Base-by-base conservation (phyloP, 192 early-diverging fungal species). In the Backusella australiensis region DNA sequence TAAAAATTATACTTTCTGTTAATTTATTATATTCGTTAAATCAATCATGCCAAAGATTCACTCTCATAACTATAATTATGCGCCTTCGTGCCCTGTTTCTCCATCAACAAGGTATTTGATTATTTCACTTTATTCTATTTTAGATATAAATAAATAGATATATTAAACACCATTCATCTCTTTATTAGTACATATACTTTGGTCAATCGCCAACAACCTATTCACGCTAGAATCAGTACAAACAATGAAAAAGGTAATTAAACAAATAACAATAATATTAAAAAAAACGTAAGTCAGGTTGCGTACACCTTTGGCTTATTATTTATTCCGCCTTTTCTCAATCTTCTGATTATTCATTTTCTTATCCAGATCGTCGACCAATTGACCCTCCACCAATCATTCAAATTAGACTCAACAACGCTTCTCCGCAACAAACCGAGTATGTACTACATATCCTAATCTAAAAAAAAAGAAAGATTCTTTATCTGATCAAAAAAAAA, bases 351-450 rank as follows among this genome's bases (percentile, higher is more conserved):
- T 59, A 59, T 26, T 59, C 53, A 59, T 59, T 59, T 59, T 59
- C 53, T 26, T 59, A 26, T 35, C 26, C 49, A 75, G 75, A 75
- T n/a, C 75, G 75, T 29, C 65, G 75, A 69, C 34, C 49, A n/a
- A 75, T 75, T 52, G 75, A 75, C 19, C 75, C 75, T 52, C 75
- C 75, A 46, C 75, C 75, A 34, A 69, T 75, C 6, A 69, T 75
- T 56, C 75, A 75, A 75, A 75, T 75, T 29, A 75, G 67, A 17
- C 29, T 75, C 6, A 69, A 75, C n/a, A 42, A 69, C 32, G 66
- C 29, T 23, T 69, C 67, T 21, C 8, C 42, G 34, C 41, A 75
- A 49, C 26, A 75, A 35, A 67, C 41, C 44, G 32, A 29, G 75
- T 69, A 53, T 69, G 75, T 39, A 66, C 53, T 59, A 59, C 53